Percentiles rank a stretch among this genome's conserved stretches.
phyloP scores from a whole-genome alignment of 2,329 filamentous ascomycete genomes.

The Moelleriella libera region DNA sequence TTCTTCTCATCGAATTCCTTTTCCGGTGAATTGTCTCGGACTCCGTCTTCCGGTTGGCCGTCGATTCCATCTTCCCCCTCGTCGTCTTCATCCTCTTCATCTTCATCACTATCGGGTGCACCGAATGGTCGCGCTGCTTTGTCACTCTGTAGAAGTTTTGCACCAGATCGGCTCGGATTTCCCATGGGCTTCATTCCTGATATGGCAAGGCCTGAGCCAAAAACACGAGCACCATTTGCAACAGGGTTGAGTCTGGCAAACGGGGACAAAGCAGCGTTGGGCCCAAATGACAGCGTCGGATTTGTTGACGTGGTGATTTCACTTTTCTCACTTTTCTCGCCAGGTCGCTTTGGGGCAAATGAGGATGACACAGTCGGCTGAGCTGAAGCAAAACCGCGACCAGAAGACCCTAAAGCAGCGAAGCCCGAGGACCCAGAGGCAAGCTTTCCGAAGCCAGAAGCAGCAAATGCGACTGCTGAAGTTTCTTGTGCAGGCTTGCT shows the following conservation, averaged over 20 bases:
- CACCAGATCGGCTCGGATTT: slow-evolving; percentile 56
- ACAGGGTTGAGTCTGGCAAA: slow-evolving; percentile 29
- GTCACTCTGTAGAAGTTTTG: slow-evolving; percentile 30
- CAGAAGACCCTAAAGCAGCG: slow-evolving; percentile 34
- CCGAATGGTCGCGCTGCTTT: slow-evolving; percentile 65
- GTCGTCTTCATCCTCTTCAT: slow-evolving; percentile 28
- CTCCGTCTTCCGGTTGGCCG: slow-evolving; percentile 30
- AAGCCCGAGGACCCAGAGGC: slow-evolving; percentile 52
- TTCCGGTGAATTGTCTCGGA: slow-evolving; percentile 29
- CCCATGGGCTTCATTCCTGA: slow-evolving; percentile 33
- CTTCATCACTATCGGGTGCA: slow-evolving; percentile 51
- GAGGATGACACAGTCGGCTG: slow-evolving; percentile 8
- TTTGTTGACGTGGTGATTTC: slow-evolving; percentile 8
- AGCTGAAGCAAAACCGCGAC: slow-evolving; percentile 34
- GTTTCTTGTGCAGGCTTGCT: slow-evolving; percentile 17
- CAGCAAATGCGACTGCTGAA: slow-evolving; percentile 49
- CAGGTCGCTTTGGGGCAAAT: too few relatives aligned
- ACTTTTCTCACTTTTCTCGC: too few relatives aligned
- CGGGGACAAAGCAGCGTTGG: slow-evolving; percentile 26
- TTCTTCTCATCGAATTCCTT: slow-evolving; percentile 50
- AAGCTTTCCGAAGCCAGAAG: slow-evolving; percentile 55
- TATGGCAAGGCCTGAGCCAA: slow-evolving; percentile 22
- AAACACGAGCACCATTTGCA: slow-evolving; percentile 21
- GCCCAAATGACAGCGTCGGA: slow-evolving; percentile 36
- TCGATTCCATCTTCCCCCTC: slow-evolving; percentile 21